Conservation (phyloP, 306 rosid genomes). For the Gastrolobium bilobum region DNA sequence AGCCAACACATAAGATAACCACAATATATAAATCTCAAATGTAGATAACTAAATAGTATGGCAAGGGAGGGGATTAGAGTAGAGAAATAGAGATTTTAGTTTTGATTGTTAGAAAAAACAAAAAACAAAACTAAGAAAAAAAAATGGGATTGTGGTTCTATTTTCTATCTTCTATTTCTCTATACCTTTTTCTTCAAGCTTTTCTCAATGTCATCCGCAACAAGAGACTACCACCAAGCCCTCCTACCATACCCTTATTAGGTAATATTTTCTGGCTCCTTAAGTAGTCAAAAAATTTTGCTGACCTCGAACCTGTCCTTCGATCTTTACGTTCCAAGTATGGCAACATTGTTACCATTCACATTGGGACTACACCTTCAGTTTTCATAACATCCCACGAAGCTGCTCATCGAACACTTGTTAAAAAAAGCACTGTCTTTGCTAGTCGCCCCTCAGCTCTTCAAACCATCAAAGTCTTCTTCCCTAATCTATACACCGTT, state of each 20-base stretch:
- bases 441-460: slow-evolving; percentile 58
- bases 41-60: neutral
- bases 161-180: slow-evolving; percentile 28
- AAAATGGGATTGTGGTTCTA: slow-evolving; percentile 54
- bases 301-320: slow-evolving; percentile 58
- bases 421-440: slow-evolving; percentile 55
- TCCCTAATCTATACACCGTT: slow-evolving; percentile 48
- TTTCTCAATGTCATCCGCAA: slow-evolving; percentile 6
- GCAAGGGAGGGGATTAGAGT: neutral
- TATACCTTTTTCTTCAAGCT: slow-evolving; percentile 28
- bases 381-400: slow-evolving; percentile 59
- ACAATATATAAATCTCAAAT: slow-evolving; percentile 18
- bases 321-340: slow-evolving; percentile 53
- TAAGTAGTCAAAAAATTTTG: slow-evolving; percentile 57
- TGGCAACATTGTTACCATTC: slow-evolving; percentile 61
- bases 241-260: slow-evolving; percentile 59
- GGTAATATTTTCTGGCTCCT: slow-evolving; percentile 64
- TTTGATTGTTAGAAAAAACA: neutral
- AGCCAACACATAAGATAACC: neutral
- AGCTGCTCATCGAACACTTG: slow-evolving; percentile 60
- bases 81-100: neutral
- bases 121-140: neutral
- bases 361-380: slow-evolving; percentile 57
- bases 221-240: slow-evolving; percentile 62
- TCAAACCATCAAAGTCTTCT: slow-evolving; percentile 44